phyloP scores from a whole-genome alignment of 805 yeast species.

The Lipomyces mesembrius region DNA sequence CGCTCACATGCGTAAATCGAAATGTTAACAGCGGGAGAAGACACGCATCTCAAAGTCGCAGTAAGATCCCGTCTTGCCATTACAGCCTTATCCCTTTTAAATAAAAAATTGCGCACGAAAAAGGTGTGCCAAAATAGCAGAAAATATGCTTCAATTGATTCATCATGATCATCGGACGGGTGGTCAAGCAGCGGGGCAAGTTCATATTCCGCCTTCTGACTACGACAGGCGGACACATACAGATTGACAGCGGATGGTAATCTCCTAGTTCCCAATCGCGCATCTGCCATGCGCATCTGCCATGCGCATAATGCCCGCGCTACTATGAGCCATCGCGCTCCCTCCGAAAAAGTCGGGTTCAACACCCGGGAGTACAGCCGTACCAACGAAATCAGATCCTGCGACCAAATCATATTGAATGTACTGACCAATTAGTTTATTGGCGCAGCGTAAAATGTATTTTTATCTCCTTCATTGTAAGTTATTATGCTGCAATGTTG shows the following conservation, averaged over 20 bases:
- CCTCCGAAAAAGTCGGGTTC: neutral
- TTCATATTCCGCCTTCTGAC: constrained; percentile 17
- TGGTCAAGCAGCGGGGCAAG: constrained; percentile 11
- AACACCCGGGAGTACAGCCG: neutral
- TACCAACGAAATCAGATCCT: neutral
- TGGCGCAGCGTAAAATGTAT: neutral
- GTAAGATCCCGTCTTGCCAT: constrained; percentile 4
- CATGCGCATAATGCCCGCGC: constrained; percentile 21
- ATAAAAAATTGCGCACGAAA: constrained; percentile 21
- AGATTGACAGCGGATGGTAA: constrained; percentile 8
- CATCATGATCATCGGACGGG: neutral
- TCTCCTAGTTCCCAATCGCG: constrained; percentile 26
- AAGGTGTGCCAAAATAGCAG: constrained; percentile 11
- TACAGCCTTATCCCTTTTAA: constrained; percentile 18
- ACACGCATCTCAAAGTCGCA: neutral
- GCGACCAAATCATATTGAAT: neutral
- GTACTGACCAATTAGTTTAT: neutral
- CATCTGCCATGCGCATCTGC: constrained; percentile 14
- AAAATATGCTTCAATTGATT: neutral
- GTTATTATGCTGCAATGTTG: neutral
- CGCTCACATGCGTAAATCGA: neutral
- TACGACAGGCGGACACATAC: neutral
- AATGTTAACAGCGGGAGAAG: neutral
- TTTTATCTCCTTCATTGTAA: neutral
- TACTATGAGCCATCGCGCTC: constrained; percentile 15